phyloP scores from a whole-genome alignment of 352 stramenopile genomes.

The Phytophthora macrochlamydospora region DNA sequence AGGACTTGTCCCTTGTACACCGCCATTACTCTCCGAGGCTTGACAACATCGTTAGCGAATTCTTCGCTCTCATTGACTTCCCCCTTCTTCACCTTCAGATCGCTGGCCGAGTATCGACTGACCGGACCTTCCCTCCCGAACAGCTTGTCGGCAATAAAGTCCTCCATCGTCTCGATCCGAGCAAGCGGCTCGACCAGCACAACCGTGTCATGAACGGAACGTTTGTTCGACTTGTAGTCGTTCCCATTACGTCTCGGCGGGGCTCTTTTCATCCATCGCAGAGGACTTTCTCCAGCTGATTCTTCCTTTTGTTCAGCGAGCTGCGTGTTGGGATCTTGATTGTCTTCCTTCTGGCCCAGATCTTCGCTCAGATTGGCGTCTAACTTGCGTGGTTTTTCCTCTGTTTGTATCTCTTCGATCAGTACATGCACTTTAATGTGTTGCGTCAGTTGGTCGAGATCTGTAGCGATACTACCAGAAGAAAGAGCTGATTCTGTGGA shows the following conservation, averaged over 20 bases:
- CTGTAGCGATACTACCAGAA: slow-evolving; percentile 42
- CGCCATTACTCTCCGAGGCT: slow-evolving; percentile 48
- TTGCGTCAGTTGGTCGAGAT: slow-evolving; percentile 69
- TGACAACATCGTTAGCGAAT: slow-evolving; percentile 31
- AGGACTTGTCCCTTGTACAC: slow-evolving; percentile 45
- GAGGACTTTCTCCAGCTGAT: slow-evolving; percentile 8
- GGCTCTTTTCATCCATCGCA: slow-evolving; percentile 35
- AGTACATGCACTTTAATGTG: slow-evolving; percentile 77
- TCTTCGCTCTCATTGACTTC: slow-evolving; percentile 28
- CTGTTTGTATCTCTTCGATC: slow-evolving; percentile 50
- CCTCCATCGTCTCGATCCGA: slow-evolving; percentile 78
- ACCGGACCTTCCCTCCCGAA: slow-evolving; percentile 39
- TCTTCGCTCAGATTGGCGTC: too few relatives aligned
- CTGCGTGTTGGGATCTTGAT: slow-evolving; percentile 23
- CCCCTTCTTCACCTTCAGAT: slow-evolving; percentile 29
- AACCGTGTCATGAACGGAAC: slow-evolving; percentile 63
- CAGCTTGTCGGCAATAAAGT: slow-evolving; percentile 74
- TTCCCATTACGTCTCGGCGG: slow-evolving; percentile 20
- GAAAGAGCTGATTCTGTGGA: slow-evolving; percentile 20
- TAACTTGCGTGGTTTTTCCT: not conserved
- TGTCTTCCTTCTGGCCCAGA: slow-evolving; percentile 12
- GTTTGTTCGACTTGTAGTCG: slow-evolving; percentile 43
- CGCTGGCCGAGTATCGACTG: slow-evolving; percentile 44
- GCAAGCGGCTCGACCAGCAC: slow-evolving; percentile 80
- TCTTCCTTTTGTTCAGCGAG: slow-evolving; percentile 19